Evolutionary conservation across 208 protist genomes (phyloP), one percentile per base, ranked within the genome.

Genomic region (Porcisia deanei): DNA sequence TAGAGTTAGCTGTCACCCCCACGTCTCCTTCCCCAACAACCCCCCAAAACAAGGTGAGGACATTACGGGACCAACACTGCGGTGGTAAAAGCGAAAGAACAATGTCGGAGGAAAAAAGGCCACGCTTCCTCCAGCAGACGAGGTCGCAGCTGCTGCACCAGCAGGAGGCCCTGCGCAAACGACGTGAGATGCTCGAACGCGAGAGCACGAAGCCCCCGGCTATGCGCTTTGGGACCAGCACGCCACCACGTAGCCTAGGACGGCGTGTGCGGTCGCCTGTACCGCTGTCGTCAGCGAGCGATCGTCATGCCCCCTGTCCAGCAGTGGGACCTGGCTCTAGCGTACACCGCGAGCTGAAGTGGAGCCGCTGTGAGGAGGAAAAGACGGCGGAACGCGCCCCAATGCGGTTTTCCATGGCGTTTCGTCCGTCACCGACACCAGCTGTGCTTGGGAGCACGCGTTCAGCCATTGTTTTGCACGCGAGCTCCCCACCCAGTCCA

Each of bases 101-200:
- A 6, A 83, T 81, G 84, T 72, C 84, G 0, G 74, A 83, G 5
- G 75, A 83, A 2, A 84, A 84, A 49, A 58, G 60, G 10, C 86
- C 80, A 10, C 79, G 83, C 14, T 95, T 91, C 60, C 76, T 93
- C 52, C 61, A 86, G 81, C 80, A 91, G 78, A 96, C 91, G 10
- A 84, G 76, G n/a, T 94, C 91, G 57, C 89, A 92, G 81, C 83
- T 91, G 58, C 80, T 85, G 49, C 88, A 91, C 47, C 76, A 88
- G 58, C 83, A 90, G 54, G 89, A 94, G 64, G 82, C 77, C n/a
- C 84, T 96, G 49, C 86, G 87, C 34, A 84, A 83, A 14, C 83
- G 88, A 3, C 86, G 79, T 2, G 80, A 93, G 73, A 76, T 93
- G 72, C 70, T 91, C 18, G 81, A 88, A 66, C 71, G 80, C 3